These are phyloP conservation scores for Fusarium buxicola DNA, from an alignment of 2,329 filamentous ascomycete genomes.

Conservation along the genomic window DNA sequence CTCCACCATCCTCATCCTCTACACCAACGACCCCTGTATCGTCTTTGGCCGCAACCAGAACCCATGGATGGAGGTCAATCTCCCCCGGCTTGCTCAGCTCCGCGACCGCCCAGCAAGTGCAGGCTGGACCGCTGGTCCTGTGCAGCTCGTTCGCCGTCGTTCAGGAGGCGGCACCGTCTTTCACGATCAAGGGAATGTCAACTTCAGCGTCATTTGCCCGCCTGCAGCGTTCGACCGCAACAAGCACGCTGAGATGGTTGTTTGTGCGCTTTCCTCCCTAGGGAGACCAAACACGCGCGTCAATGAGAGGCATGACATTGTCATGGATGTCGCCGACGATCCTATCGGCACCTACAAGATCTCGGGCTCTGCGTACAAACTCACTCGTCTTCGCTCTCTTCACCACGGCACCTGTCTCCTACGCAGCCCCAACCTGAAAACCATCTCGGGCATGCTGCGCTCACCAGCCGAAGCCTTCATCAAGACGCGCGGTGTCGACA, in stretches of 20 bases:
- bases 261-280: slow-evolving; percentile 76
- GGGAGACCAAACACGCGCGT: slow-evolving; percentile 74
- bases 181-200: slow-evolving; percentile 92
- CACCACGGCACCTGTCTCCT: slow-evolving; percentile 95
- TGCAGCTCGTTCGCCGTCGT: slow-evolving; percentile 80
- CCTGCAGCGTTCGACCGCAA: slow-evolving; percentile 81
- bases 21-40: slow-evolving; percentile 87
- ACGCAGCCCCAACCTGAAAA: slow-evolving; percentile 76
- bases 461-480: slow-evolving; percentile 84
- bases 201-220: slow-evolving; percentile 92
- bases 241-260: slow-evolving; percentile 92
- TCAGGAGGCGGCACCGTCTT: slow-evolving; percentile 95
- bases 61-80: slow-evolving; percentile 91
- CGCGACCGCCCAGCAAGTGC: slow-evolving; percentile 34
- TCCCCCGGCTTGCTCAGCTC: slow-evolving; percentile 65
- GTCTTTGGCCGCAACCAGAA: slow-evolving; percentile 98
- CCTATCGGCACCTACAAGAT: slow-evolving; percentile 73
- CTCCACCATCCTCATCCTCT: slow-evolving; percentile 85
- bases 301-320: slow-evolving; percentile 94
- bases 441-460: slow-evolving; percentile 76
- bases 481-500: slow-evolving; percentile 87
- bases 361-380: slow-evolving; percentile 94
- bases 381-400: slow-evolving; percentile 82
- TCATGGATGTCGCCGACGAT: slow-evolving; percentile 65
- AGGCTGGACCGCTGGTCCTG: slow-evolving; percentile 45